These are phyloP conservation scores for Flueggea neowawraea DNA, from an alignment of 441 rosid genomes.

Conservation along the genomic window DNA sequence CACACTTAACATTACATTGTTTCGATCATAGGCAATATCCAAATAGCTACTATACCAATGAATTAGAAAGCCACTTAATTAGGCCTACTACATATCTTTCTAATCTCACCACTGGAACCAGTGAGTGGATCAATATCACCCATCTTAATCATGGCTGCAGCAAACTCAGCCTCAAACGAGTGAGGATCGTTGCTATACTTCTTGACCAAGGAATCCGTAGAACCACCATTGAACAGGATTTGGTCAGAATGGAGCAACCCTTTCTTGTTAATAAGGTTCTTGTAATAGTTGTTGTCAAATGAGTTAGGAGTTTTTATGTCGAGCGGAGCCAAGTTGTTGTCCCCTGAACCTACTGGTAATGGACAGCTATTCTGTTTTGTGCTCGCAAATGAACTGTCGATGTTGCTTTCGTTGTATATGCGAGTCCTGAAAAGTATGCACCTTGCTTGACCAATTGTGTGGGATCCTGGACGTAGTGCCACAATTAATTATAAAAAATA, in stretches of 20 bases:
- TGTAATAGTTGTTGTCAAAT: constrained; percentile 46
- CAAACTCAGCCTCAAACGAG: constrained; percentile 41
- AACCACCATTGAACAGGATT: constrained; percentile 46
- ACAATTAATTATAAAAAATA: neutral
- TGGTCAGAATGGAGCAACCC: constrained; percentile 64
- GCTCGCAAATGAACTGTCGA: constrained; percentile 49
- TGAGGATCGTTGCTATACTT: constrained; percentile 21
- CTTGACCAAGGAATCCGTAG: constrained; percentile 47
- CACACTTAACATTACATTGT: too few relatives aligned
- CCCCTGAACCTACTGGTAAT: constrained; percentile 17
- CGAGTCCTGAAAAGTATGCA: constrained; percentile 38
- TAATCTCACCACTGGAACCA: constrained; percentile 37
- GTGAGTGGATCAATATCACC: constrained; percentile 51
- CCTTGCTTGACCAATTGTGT: constrained; percentile 62
- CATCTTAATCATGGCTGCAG: constrained; percentile 49
- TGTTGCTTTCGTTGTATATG: constrained; percentile 53
- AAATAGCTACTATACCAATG: too few relatives aligned
- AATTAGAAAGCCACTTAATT: neutral
- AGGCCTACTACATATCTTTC: neutral
- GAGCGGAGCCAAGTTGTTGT: constrained; percentile 55
- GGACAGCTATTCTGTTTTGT: constrained; percentile 36
- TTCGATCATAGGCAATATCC: too few relatives aligned
- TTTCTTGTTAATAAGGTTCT: constrained; percentile 32
- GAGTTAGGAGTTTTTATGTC: constrained; percentile 33
- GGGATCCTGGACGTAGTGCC: constrained; percentile 32